phyloP scores from a whole-genome alignment of 495 filamentous ascomycete genomes.

The Penicillium roqueforti region DNA sequence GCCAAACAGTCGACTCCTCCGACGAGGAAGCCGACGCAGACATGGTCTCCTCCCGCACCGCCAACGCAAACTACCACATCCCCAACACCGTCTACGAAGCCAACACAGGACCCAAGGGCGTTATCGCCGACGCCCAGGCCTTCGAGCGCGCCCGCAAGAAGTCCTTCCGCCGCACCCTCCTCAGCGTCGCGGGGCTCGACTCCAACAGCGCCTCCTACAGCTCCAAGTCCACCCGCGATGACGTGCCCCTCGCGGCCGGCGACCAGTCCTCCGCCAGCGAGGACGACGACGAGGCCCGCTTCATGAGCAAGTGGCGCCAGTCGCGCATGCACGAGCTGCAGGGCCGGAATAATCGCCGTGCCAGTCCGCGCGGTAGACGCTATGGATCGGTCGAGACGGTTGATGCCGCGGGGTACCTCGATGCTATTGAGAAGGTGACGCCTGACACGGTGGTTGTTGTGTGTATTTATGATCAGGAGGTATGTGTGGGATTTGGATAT shows the following conservation, averaged over 20 bases:
- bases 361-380: conserved; percentile 63
- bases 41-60: conserved; percentile 41
- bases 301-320: conserved; percentile 79
- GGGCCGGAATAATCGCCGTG: conserved; percentile 48
- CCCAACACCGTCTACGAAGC: conserved; percentile 66
- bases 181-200: conserved; percentile 33
- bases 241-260: conserved; percentile 30
- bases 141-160: conserved; percentile 78
- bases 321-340: conserved; percentile 74
- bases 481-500: conserved; percentile 36
- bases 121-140: conserved; percentile 90
- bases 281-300: conserved; percentile 69
- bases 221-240: conserved; percentile 40
- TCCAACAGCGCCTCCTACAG: conserved; percentile 18
- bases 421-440: conserved; percentile 86
- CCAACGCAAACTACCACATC: conserved; percentile 44
- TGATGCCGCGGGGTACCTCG: conserved; percentile 86
- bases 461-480: conserved; percentile 86
- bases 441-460: conserved; percentile 87
- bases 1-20: conserved; percentile 45
- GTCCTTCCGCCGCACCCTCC: conserved; percentile 51
- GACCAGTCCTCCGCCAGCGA: conserved; percentile 36
- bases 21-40: conserved; percentile 39
- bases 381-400: conserved; percentile 79
- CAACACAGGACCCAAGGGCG: conserved; percentile 96